Evolutionary conservation across 129 eudicot genomes (phyloP), one percentile per base, ranked within the genome.

Genomic region (Helichrysum umbraculigerum): DNA sequence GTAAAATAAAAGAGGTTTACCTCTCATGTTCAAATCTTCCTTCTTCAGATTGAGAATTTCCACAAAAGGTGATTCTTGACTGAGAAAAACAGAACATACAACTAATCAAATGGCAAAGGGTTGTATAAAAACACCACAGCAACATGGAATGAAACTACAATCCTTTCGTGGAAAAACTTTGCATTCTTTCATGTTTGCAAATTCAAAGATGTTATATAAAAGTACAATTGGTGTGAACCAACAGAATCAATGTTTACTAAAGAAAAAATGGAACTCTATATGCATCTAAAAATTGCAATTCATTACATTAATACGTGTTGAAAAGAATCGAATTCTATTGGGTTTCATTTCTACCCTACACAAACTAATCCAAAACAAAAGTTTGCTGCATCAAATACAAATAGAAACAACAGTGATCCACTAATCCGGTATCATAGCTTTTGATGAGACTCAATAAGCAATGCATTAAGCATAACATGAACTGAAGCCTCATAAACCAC

Each of bases 361-460:
- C 54, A 14, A 47, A 47, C 54, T 12, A 47, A 12, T 12, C 54
- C 54, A 47, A 47, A 47, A 47, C 54, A 62, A 66, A 58, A 34
- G 56, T 33, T 68, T 72, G 70, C 75, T 11, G 50, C 76, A 32
- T 78, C 64, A 72, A 50, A 62, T 58, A 33, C 56, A 32, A 65
- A 74, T 15, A 76, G 28, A 12, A 68, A 41, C 44, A 16, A 69
- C 50, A 70, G 73, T 41, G 68, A 62, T 68, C 68, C 7, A 21
- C 29, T 21, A 34, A 51, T 3, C 19, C 10, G 2, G 47, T 69
- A 76, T 88, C 76, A 85, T 60, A 88, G 88, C 83, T 80, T 88
- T 77, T 94, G 98, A 76, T 89, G 89, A 72, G 96, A 91, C 77
- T 88, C 90, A 20, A 94, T 86, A 64, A 94, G 91, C 90, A 94